Conservation (phyloP, 2,329 filamentous ascomycete species). For the Stachybotrys chlorohalonatus region DNA sequence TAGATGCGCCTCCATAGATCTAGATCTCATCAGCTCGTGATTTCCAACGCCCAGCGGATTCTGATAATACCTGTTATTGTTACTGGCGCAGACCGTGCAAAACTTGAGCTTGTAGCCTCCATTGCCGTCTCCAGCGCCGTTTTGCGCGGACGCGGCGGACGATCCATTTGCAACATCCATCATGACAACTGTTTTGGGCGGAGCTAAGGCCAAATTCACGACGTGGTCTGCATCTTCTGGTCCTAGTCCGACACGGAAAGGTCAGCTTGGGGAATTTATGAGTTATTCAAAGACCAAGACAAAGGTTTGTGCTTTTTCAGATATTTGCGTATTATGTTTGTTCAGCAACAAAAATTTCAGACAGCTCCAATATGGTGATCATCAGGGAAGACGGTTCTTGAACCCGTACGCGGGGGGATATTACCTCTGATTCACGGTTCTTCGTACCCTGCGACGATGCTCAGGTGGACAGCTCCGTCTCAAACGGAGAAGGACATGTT, state of each 20-base stretch:
- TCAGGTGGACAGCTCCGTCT: no score
- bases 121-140: constrained; percentile 38
- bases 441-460: no score
- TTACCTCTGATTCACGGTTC: no score
- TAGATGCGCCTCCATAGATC: constrained; percentile 88
- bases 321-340: constrained; percentile 48
- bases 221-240: neutral
- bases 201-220: neutral
- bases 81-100: constrained; percentile 97
- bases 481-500: no score
- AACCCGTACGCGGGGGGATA: neutral
- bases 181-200: neutral
- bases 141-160: constrained; percentile 21
- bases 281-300: neutral
- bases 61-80: constrained; percentile 72
- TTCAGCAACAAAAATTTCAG: constrained; percentile 55
- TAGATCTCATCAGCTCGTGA: constrained; percentile 5
- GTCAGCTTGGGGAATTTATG: neutral
- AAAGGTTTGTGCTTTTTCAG: constrained; percentile 4
- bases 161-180: constrained; percentile 37
- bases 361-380: constrained; percentile 65
- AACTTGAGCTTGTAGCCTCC: constrained; percentile 84
- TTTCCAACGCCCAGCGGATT: neutral
- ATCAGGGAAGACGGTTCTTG: constrained; percentile 25
- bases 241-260: neutral